Base-by-base conservation (phyloP, 352 stramenopile genomes). In the Pythium insidiosum region DNA sequence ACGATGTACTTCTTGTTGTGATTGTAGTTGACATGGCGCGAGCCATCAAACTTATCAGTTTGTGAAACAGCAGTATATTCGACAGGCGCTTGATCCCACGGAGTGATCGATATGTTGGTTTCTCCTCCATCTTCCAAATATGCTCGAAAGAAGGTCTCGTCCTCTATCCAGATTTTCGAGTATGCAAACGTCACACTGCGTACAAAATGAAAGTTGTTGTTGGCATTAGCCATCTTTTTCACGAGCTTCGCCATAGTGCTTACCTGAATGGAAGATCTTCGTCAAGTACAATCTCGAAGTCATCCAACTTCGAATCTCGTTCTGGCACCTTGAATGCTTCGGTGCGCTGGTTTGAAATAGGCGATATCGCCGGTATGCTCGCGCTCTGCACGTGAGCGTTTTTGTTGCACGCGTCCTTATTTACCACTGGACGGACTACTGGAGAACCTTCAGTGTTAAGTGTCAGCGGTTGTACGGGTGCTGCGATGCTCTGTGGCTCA, bases 1-100 rank as follows among this genome's bases (percentile, higher is more conserved):
- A 94, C 73, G 56, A 94, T 87, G 49, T 92, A 92, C 53, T 94
- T 91, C 51, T 94, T 94, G 66, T 94, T 88, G 68, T 89, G 78
- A 1, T 56, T 77, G 45, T 82, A 89, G 4, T 58, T 63, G 1
- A 90, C 70, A 6, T 56, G 40, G 0, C 82, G 68, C 39, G 63
- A 66, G 16, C 56, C 73, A 39, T 88, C 57, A 39, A 92, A 90
- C 5, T 40, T 77, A 28, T 91, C 78, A 2, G 68, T 41, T 6
- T 63, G 83, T 7, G 36, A 50, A 2, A 88, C 61, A 4, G 73
- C 71, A 15, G 74, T 77, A 55, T 86, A 86, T 10, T 52, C 59
- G 15, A 66, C 29, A 3, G 61, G 34, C 18, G 60, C 54, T 25
- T 64, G 62, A 12, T 66, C 46, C 82, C 82, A 94, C 2, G 49